Evolutionary conservation across 305 asterid genomes (phyloP).

Genomic region (Fraxinus platypoda): DNA sequence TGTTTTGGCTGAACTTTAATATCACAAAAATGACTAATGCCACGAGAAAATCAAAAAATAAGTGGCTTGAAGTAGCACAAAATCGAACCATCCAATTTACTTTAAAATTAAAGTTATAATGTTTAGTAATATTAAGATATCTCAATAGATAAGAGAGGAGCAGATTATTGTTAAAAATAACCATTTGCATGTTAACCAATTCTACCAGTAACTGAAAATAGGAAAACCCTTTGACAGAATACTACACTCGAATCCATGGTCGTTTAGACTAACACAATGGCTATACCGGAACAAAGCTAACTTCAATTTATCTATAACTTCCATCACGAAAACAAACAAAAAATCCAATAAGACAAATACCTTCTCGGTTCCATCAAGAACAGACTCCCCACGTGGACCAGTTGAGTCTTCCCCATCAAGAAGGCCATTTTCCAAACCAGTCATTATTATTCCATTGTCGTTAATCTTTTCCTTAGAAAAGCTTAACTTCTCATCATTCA

Average conservation of each 20-base stretch:
- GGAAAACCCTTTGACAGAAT: not conserved
- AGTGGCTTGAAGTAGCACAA: not conserved
- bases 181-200: conserved; percentile 2
- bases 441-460: conserved; percentile 29
- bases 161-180: not conserved
- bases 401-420: conserved; percentile 45
- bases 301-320: not conserved
- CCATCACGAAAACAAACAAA: conserved; percentile 1
- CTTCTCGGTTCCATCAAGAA: conserved; percentile 43
- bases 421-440: conserved; percentile 32
- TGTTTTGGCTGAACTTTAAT: not conserved
- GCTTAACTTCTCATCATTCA: conserved; percentile 41
- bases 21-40: not conserved
- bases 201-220: not conserved
- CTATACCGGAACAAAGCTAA: not conserved
- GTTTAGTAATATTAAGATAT: not conserved
- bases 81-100: conserved; percentile 1
- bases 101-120: not conserved
- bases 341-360: conserved; percentile 31
- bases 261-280: not conserved
- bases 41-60: not conserved
- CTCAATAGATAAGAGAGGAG: not conserved
- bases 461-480: conserved; percentile 33
- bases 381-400: conserved; percentile 33
- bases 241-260: not conserved